Evolutionary conservation across 805 yeast genomes (phyloP).

Genomic region (Kregervanrija fluxuum): DNA sequence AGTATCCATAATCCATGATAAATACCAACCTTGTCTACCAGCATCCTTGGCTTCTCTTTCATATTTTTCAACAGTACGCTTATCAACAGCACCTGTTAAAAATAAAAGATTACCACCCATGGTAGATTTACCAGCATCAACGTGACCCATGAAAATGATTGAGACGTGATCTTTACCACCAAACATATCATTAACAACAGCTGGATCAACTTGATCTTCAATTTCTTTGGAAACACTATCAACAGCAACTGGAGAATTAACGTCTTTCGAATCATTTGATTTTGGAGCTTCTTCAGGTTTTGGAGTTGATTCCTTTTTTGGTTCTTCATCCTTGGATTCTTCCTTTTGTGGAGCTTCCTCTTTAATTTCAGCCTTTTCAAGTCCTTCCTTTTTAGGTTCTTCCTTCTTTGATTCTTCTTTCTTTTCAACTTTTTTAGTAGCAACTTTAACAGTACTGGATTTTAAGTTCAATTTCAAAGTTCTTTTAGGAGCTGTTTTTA

Average conservation of each 20-base stretch:
- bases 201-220: conserved; percentile 80
- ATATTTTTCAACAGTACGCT: conserved; percentile 96
- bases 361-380: conserved; percentile 23
- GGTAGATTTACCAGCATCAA: conserved; percentile 98
- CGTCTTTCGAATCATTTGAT: conserved; percentile 21
- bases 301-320: conserved; percentile 11
- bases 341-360: conserved; percentile 26
- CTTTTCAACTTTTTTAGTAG: conserved; percentile 35
- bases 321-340: conserved; percentile 24
- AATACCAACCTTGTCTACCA: conserved; percentile 99
- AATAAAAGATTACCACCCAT: conserved; percentile 97
- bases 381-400: conserved; percentile 26
- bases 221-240: conserved; percentile 58
- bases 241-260: conserved; percentile 21
- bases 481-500: conserved; percentile 50
- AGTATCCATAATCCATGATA: conserved; percentile 99
- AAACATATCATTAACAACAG: conserved; percentile 83
- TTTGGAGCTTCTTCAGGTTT: conserved; percentile 2
- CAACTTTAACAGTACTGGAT: conserved; percentile 41
- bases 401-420: conserved; percentile 26
- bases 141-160: conserved; percentile 98
- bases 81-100: conserved; percentile 95
- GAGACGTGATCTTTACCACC: conserved; percentile 98
- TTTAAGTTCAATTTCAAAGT: conserved; percentile 60
- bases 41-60: conserved; percentile 99